Percentiles rank a stretch among this genome's conserved stretches.
Evolutionary conservation across 306 rosid genomes (phyloP).

Genomic region (Dryas drummondii): DNA sequence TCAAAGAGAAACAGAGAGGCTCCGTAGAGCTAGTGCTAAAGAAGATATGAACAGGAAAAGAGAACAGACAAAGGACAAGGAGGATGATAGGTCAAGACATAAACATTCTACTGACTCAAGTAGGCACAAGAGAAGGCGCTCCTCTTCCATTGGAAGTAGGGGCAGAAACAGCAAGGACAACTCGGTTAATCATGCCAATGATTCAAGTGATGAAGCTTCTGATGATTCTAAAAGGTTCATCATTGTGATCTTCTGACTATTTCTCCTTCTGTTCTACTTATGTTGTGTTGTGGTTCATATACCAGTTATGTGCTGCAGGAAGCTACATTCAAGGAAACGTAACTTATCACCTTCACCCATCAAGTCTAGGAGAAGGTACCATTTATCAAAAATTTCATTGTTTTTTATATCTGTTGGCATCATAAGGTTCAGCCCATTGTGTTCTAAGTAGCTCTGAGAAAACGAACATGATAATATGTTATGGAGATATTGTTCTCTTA

Average conservation of each 20-base stretch:
- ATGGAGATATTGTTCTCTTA: not conserved
- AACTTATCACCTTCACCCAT: constrained; percentile 77
- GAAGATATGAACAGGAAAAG: constrained; percentile 60
- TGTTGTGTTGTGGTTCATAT: constrained; percentile 30
- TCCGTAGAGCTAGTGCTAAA: constrained; percentile 44
- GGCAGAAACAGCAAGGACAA: constrained; percentile 66
- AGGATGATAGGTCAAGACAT: constrained; percentile 62
- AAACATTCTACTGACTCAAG: constrained; percentile 57
- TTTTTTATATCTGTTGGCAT: constrained; percentile 36
- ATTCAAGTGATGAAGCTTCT: constrained; percentile 77
- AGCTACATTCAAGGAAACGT: constrained; percentile 67
- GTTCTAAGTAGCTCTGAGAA: constrained; percentile 12
- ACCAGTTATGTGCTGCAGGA: constrained; percentile 55
- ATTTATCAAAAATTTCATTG: constrained; percentile 30
- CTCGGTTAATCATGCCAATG: constrained; percentile 42
- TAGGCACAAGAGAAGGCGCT: constrained; percentile 67
- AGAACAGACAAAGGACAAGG: constrained; percentile 64
- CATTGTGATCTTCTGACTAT: constrained; percentile 17
- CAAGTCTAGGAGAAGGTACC: constrained; percentile 88
- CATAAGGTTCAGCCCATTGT: constrained; percentile 22
- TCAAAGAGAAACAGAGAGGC: constrained; percentile 59
- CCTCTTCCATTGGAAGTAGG: constrained; percentile 70
- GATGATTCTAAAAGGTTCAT: constrained; percentile 78
- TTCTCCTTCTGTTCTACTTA: constrained; percentile 15
- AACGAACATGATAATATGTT: not conserved